A percentile compares a stretch with the other conserved stretches of the same genome.
These are phyloP conservation scores for Echinosphaeria canescens DNA, from an alignment of 2,329 filamentous ascomycete genomes.

Conservation along the genomic window DNA sequence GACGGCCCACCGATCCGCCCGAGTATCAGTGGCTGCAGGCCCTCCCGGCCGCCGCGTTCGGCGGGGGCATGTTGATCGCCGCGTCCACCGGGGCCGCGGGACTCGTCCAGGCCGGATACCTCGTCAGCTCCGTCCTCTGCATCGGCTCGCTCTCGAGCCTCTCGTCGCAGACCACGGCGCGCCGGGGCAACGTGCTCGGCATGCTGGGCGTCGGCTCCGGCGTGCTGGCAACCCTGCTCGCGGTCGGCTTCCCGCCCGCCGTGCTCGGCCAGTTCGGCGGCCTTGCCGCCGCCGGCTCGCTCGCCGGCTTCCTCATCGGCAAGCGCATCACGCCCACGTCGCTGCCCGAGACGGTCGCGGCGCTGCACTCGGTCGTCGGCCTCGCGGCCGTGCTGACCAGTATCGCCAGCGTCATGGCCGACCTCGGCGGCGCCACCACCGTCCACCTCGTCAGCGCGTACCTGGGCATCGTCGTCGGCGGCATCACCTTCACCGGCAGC, in stretches of 20 bases:
- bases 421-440: slow-evolving; percentile 47
- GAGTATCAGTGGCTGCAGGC: slow-evolving; percentile 82
- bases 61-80: slow-evolving; percentile 61
- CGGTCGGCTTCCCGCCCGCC: slow-evolving; percentile 61
- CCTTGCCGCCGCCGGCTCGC: slow-evolving; percentile 48
- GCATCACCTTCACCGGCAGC: slow-evolving; percentile 79
- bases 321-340: slow-evolving; percentile 76
- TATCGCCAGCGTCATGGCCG: slow-evolving; percentile 65
- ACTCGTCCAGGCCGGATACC: slow-evolving; percentile 70
- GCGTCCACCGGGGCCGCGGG: slow-evolving; percentile 66
- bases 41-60: slow-evolving; percentile 55
- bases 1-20: slow-evolving; percentile 64
- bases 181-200: slow-evolving; percentile 69
- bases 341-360: slow-evolving; percentile 74
- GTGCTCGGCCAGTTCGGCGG: slow-evolving; percentile 62
- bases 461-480: slow-evolving; percentile 66
- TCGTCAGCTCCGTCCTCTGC: slow-evolving; percentile 67
- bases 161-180: slow-evolving; percentile 62
- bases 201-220: slow-evolving; percentile 71
- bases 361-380: slow-evolving; percentile 76
- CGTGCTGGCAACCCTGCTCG: slow-evolving; percentile 62
- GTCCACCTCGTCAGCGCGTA: slow-evolving; percentile 76
- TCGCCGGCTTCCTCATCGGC: slow-evolving; percentile 52
- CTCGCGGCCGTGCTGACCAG: slow-evolving; percentile 76
- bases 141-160: slow-evolving; percentile 68